Evolutionary conservation across 352 stramenopile species (phyloP).

Genomic region (Phytophthora idaei): DNA sequence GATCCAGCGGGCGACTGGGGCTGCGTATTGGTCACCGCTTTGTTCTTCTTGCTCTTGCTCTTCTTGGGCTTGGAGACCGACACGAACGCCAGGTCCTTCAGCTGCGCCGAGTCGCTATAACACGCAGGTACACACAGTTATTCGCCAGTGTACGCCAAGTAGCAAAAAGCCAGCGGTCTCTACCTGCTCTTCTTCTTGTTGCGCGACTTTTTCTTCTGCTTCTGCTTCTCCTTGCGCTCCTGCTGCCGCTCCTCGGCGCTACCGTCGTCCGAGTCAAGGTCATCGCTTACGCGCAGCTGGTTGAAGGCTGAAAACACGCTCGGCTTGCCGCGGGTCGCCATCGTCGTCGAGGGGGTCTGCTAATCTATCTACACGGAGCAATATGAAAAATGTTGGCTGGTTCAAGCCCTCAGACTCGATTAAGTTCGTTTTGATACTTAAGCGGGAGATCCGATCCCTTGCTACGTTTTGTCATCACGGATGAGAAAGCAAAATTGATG

Average conservation of each 20-base stretch:
- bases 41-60: constrained; percentile 53
- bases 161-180: constrained; percentile 2
- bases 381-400: constrained; percentile 34
- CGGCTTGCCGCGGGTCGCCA: constrained; percentile 57
- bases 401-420: constrained; percentile 5
- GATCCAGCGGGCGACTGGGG: constrained; percentile 16
- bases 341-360: constrained; percentile 20
- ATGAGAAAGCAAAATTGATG: constrained; percentile 18
- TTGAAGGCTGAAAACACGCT: constrained; percentile 79
- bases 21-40: constrained; percentile 22
- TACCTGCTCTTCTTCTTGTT: constrained; percentile 80
- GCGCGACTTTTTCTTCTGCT: constrained; percentile 76
- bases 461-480: not conserved
- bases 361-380: constrained; percentile 8
- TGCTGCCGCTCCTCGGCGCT: constrained; percentile 61
- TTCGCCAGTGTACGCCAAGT: constrained; percentile 5
- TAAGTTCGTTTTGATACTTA: constrained; percentile 8
- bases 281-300: constrained; percentile 45
- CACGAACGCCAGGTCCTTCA: constrained; percentile 81
- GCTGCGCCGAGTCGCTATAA: constrained; percentile 58
- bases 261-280: constrained; percentile 49
- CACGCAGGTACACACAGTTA: not conserved
- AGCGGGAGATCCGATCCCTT: not conserved
- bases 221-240: constrained; percentile 66
- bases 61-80: constrained; percentile 69